Base-by-base conservation (phyloP, 345 rosid genomes). In the Cochlearia excelsa region DNA sequence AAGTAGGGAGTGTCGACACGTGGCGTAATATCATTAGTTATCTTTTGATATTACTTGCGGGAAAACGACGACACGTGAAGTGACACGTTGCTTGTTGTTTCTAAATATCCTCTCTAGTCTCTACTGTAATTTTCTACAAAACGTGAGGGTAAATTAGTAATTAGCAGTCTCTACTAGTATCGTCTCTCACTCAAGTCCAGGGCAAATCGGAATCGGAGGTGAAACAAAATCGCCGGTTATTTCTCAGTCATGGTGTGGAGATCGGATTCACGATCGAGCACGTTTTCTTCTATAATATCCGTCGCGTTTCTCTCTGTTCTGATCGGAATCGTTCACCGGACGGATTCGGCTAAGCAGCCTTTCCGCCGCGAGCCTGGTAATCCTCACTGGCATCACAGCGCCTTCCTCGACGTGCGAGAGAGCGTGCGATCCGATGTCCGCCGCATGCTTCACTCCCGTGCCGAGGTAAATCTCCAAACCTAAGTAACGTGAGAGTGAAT, bases 311-410 rank as follows among this genome's bases (percentile, higher is more conserved):
- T 78, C 55, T 11, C 55, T 28, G 41, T 63, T 26, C 47, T 79
- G 57, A 74, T 69, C 66, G 78, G 69, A 65, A 77, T 86, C 46
- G 69, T 75, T 39, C 31, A 62, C 66, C 77, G 58, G 35, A 61
- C 81, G 53, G 79, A 78, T 57, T 79, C 96, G 41, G 90, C 80
- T 61, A 74, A 70, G 43, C 82, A 90, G 56, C 76, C 99, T 29
- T 90, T 94, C 90, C 71, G 87, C 74, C 72, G 95, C 61, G 97
- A 87, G 38, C 93, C 99, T 1, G 96, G 95, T 39, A 97, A 87
- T 54, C 75, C 95, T 60, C 96, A 85, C 57, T 90, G 99, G 99
- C 99, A 94, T 78, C 99, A 94, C 72, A 82, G 91, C 23, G 99
- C 99, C 40, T 90, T 94, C 69, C 99, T 81, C 66, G 99, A 94